Conservation (phyloP, 306 rosid genomes). For the Urtica urens region DNA sequence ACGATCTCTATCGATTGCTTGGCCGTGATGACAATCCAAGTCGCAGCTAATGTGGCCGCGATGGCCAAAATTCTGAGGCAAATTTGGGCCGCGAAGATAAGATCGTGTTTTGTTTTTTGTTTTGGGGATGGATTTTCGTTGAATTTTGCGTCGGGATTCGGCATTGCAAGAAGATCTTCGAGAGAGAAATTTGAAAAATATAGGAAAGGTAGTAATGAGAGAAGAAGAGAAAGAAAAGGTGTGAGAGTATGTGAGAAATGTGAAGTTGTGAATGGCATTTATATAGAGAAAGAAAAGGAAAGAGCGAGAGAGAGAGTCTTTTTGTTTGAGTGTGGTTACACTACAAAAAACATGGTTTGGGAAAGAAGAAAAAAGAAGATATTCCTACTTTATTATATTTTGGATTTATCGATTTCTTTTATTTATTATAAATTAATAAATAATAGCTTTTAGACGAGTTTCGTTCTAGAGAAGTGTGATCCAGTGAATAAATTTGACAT, state of each 20-base stretch:
- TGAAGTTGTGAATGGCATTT: conserved; percentile 21
- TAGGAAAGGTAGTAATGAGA: not conserved
- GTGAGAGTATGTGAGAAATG: conserved; percentile 7
- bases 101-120: conserved; percentile 13
- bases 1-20: conserved; percentile 18
- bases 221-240: not conserved
- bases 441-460: too few relatives aligned
- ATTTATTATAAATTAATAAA: too few relatives aligned
- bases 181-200: not conserved
- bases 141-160: conserved; percentile 17
- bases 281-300: conserved; percentile 11
- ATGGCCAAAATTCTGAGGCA: conserved; percentile 20
- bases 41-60: conserved; percentile 24
- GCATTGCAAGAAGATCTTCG: conserved; percentile 16
- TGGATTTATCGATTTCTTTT: too few relatives aligned
- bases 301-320: not conserved
- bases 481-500: too few relatives aligned
- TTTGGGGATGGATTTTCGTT: conserved; percentile 14
- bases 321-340: too few relatives aligned
- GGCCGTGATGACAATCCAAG: conserved; percentile 31
- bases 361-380: too few relatives aligned
- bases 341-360: too few relatives aligned
- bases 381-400: too few relatives aligned
- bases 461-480: too few relatives aligned
- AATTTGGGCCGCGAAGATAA: conserved; percentile 24